A percentile compares a stretch with the other conserved stretches of the same genome.
Conservation (phyloP, 2,329 filamentous ascomycete genomes). For the Cladosporium halotolerans region DNA sequence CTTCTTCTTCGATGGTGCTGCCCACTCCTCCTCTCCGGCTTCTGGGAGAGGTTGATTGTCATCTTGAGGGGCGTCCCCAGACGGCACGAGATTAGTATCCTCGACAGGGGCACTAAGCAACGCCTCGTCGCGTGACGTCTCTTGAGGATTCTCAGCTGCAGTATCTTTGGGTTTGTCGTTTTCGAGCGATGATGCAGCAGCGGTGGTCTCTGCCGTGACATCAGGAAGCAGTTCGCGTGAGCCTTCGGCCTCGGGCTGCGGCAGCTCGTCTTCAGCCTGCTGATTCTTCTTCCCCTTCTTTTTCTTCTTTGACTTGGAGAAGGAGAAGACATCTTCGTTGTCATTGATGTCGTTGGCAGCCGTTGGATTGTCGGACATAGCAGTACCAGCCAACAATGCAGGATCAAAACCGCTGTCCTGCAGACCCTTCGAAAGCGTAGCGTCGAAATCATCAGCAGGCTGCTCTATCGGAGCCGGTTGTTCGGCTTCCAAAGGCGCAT, state of each 20-base stretch:
- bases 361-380: constrained; percentile 24
- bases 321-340: constrained; percentile 26
- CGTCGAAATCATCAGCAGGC: constrained; percentile 27
- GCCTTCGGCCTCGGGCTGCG: background rate
- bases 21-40: constrained; percentile 14
- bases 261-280: background rate
- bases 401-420: constrained; percentile 30
- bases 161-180: too few relatives aligned
- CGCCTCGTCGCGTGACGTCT: background rate
- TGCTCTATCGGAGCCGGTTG: constrained; percentile 7
- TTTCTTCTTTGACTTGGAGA: constrained; percentile 36
- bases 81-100: background rate
- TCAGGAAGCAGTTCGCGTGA: background rate
- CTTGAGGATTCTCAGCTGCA: too few relatives aligned
- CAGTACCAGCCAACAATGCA: constrained; percentile 32
- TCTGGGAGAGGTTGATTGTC: too few relatives aligned
- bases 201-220: too few relatives aligned
- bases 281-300: constrained; percentile 32
- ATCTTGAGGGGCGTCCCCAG: background rate
- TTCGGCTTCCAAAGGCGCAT: background rate
- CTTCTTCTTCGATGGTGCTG: constrained; percentile 21
- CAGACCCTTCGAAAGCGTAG: constrained; percentile 32
- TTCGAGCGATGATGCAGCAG: too few relatives aligned
- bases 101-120: background rate
- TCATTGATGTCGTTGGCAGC: constrained; percentile 16